Conservation (phyloP, 2,329 filamentous ascomycete genomes). For the Ploettnerulaceae sp. region DNA sequence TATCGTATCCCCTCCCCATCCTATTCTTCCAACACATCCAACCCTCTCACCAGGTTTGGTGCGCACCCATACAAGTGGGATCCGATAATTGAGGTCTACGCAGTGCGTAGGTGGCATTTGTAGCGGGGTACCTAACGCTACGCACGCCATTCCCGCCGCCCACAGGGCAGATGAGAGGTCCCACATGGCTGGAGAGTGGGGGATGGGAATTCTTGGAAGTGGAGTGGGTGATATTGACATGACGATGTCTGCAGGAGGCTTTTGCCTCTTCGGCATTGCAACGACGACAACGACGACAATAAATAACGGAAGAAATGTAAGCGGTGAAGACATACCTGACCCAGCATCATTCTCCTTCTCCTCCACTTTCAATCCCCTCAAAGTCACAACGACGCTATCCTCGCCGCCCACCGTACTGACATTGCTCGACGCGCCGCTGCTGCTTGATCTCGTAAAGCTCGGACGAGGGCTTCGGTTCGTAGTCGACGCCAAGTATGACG, state of each 20-base stretch:
- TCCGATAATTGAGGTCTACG: no score
- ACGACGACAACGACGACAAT: neutral
- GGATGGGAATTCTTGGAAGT: no score
- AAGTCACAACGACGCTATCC: conserved; percentile 19
- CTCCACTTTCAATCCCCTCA: conserved; percentile 15
- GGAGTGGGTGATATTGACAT: no score
- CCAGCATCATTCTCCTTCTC: neutral
- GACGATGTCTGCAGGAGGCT: conserved; percentile 2
- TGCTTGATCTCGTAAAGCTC: conserved; percentile 39
- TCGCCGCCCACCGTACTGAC: conserved; percentile 18
- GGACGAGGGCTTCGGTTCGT: conserved; percentile 39
- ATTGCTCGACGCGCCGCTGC: conserved; percentile 38
- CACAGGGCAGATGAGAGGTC: no score
- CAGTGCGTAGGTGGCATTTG: conserved; percentile 13
- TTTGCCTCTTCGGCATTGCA: neutral
- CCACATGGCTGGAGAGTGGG: no score
- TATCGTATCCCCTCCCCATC: no score
- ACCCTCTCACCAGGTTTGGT: no score
- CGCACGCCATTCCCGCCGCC: conserved; percentile 22
- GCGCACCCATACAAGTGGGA: no score
- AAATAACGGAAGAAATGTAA: neutral
- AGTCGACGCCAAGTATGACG: conserved; percentile 35
- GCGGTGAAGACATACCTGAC: conserved; percentile 25
- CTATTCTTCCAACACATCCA: no score
- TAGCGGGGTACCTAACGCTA: conserved; percentile 18